phyloP scores from a whole-genome alignment of 352 stramenopile genomes.

The Phytopythium chamaehyphon region DNA sequence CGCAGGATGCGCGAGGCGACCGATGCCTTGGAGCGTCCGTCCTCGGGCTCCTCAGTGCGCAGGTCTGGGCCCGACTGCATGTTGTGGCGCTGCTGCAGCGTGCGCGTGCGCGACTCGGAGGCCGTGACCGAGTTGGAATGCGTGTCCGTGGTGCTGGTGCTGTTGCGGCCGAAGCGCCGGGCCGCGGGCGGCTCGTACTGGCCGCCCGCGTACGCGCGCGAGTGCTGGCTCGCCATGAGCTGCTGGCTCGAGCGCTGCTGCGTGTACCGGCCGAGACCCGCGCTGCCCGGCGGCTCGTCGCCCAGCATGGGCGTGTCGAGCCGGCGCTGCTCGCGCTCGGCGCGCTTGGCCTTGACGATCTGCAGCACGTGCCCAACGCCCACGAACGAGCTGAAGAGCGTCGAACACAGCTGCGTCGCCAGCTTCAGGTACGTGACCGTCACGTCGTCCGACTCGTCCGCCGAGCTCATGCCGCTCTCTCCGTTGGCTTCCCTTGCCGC shows the following conservation, averaged over 20 bases:
- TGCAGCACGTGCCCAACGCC: conserved; percentile 59
- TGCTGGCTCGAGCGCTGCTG: not conserved
- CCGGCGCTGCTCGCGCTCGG: conserved; percentile 16
- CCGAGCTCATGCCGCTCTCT: conserved; percentile 1
- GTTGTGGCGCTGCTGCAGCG: conserved; percentile 11
- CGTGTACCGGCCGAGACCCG: conserved; percentile 1
- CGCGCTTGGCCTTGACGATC: conserved; percentile 31
- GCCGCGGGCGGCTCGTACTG: not conserved
- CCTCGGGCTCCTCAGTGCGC: conserved; percentile 25
- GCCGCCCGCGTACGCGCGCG: conserved; percentile 5
- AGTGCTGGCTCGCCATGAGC: conserved; percentile 9
- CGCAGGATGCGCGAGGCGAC: conserved; percentile 62
- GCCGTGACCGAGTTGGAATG: conserved; percentile 27
- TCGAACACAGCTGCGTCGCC: conserved; percentile 60
- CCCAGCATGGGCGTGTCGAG: conserved; percentile 34
- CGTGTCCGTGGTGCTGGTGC: conserved; percentile 16
- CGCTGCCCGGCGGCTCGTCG: conserved; percentile 8
- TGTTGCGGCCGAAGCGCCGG: conserved; percentile 5
- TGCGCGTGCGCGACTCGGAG: conserved; percentile 18
- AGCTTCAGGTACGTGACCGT: conserved; percentile 49
- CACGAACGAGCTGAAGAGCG: conserved; percentile 63
- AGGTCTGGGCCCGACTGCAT: conserved; percentile 17
- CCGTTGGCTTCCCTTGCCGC: not conserved
- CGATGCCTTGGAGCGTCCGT: conserved; percentile 32
- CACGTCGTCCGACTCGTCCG: conserved; percentile 7